Percentiles rank a stretch among this genome's conserved stretches.
phyloP scores from a whole-genome alignment of 1,284 basidiomycete species.

The Termitomyces sp. region DNA sequence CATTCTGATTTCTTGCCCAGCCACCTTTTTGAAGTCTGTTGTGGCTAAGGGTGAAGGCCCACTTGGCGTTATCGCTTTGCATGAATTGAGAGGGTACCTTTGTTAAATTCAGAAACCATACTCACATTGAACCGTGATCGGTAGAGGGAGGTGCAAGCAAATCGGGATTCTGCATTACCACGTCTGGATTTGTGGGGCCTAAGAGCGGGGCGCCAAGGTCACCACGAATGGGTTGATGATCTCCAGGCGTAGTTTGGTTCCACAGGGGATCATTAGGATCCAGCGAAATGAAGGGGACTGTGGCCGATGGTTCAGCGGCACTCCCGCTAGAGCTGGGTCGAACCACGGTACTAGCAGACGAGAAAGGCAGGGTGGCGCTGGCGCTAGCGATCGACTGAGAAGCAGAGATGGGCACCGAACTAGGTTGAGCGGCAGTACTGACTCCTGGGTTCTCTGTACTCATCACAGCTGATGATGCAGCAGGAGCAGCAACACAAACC shows the following conservation, averaged over 20 bases:
- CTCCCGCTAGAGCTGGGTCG: constrained; percentile 17
- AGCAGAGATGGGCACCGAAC: neutral
- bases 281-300: constrained; percentile 44
- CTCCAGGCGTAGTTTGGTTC: constrained; percentile 25
- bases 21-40: constrained; percentile 68
- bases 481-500: constrained; percentile 22
- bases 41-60: constrained; percentile 67
- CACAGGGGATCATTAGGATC: constrained; percentile 48
- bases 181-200: constrained; percentile 49
- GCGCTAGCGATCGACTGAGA: neutral
- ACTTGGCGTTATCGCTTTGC: constrained; percentile 56
- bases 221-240: constrained; percentile 31
- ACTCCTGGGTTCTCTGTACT: neutral
- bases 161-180: constrained; percentile 58
- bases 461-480: constrained; percentile 15
- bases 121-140: constrained; percentile 60
- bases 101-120: constrained; percentile 8
- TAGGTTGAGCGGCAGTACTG: neutral
- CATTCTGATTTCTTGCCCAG: constrained; percentile 69
- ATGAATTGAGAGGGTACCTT: constrained; percentile 1
- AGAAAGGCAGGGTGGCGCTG: constrained; percentile 4
- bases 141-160: constrained; percentile 61
- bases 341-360: constrained; percentile 7
- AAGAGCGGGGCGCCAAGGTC: constrained; percentile 48
- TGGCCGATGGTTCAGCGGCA: constrained; percentile 24